Evolutionary conservation across 2,329 filamentous ascomycete species (phyloP).

Genomic region (Akanthomyces muscarius): DNA sequence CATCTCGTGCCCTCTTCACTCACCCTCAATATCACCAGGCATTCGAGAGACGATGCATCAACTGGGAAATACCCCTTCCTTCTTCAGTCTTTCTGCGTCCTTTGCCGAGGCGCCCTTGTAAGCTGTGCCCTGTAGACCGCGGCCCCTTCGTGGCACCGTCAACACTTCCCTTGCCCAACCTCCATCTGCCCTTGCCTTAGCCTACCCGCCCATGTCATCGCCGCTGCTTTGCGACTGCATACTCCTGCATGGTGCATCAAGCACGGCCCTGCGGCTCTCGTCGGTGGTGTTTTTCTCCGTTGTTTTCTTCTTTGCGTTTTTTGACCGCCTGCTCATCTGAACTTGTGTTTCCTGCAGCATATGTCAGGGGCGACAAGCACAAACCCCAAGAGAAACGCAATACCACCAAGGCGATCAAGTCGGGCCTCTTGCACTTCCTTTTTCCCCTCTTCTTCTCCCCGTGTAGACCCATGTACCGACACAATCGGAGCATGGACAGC

Average conservation of each 20-base stretch:
- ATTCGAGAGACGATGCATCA: no score
- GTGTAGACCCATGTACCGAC: not conserved
- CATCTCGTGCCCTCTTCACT: no score
- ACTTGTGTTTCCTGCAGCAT: not conserved
- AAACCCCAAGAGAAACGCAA: no score
- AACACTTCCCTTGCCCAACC: not conserved
- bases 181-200: not conserved
- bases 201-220: not conserved
- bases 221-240: not conserved
- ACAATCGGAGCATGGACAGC: not conserved
- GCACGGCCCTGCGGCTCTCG: not conserved
- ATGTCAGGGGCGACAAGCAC: no score
- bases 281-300: not conserved
- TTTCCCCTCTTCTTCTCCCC: no score
- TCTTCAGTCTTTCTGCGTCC: not conserved
- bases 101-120: not conserved
- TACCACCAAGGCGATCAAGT: no score
- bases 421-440: no score
- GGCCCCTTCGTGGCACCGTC: not conserved
- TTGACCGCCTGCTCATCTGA: not conserved
- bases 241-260: conserved; percentile 11
- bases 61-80: not conserved
- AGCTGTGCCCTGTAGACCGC: no score
- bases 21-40: no score
- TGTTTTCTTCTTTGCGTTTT: not conserved